These are phyloP conservation scores for Arthrobotrys megalospora DNA, from an alignment of 2,329 filamentous ascomycete species.

Conservation along the genomic window DNA sequence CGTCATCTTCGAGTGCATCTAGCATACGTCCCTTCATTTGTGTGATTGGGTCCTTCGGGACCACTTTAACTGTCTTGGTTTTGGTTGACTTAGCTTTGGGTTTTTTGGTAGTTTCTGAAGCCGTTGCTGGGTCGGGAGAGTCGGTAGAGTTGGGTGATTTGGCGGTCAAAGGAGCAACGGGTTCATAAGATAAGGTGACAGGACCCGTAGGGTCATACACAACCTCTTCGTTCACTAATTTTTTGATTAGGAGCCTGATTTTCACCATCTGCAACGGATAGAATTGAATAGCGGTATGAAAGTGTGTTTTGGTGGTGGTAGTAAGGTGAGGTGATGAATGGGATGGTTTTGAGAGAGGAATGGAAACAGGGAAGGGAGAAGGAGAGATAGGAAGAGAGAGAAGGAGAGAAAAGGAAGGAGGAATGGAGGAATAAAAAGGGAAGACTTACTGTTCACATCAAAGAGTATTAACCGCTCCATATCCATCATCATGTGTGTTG, in stretches of 20 bases:
- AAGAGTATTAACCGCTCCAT: conserved; percentile 58
- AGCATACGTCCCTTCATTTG: conserved; percentile 56
- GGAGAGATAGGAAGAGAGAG: background rate
- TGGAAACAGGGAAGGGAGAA: background rate
- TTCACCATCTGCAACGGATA: background rate
- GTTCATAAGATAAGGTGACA: conserved; percentile 50
- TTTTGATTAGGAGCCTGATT: background rate
- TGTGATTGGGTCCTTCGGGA: conserved; percentile 45
- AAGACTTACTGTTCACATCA: conserved; percentile 51
- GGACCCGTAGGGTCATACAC: conserved; percentile 34
- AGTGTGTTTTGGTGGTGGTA: too few species aligned
- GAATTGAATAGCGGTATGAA: too few species aligned
- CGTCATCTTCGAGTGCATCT: conserved; percentile 49
- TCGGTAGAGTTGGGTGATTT: conserved; percentile 43
- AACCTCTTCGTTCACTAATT: conserved; percentile 46
- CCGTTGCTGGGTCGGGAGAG: conserved; percentile 41
- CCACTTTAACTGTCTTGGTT: conserved; percentile 25
- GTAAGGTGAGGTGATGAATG: background rate
- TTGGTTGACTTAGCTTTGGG: conserved; percentile 28
- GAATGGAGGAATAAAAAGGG: background rate
- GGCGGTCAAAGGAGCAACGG: conserved; percentile 12
- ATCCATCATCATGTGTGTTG: conserved; percentile 55
- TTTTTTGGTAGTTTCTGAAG: conserved; percentile 36
- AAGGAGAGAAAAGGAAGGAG: background rate
- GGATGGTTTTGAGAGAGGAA: too few species aligned